Percentiles rank a stretch among this genome's conserved stretches.
Evolutionary conservation across 2,329 filamentous ascomycete species (phyloP).

Genomic region (Apiospora kogelbergensis): DNA sequence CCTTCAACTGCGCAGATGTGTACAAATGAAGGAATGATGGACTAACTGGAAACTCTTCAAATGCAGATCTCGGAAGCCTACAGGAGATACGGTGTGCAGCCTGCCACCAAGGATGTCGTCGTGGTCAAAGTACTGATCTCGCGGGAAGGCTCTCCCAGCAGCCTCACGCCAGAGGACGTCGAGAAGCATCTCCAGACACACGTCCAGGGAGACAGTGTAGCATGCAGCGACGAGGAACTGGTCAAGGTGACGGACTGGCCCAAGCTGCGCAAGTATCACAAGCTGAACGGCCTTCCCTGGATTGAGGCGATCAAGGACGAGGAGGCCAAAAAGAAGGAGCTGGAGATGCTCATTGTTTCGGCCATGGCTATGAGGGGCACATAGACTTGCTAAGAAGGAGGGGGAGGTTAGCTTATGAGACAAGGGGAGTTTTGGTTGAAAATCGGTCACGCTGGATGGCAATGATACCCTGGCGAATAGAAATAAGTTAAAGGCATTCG

Average conservation of each 20-base stretch:
- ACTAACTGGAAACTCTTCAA: not conserved
- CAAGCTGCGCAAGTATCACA: conserved; percentile 83
- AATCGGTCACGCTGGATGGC: not conserved
- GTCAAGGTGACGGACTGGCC: conserved; percentile 59
- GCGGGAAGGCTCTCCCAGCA: conserved; percentile 12
- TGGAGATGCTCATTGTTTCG: conserved; percentile 70
- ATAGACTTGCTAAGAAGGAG: conserved; percentile 24
- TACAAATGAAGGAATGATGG: not conserved
- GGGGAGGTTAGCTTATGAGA: not conserved
- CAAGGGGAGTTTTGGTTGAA: conserved; percentile 3
- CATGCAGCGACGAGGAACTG: conserved; percentile 66
- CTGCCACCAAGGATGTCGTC: conserved; percentile 70
- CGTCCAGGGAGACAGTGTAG: conserved; percentile 60
- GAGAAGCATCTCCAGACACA: conserved; percentile 58
- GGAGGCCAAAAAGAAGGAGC: conserved; percentile 47
- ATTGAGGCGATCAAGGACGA: conserved; percentile 47
- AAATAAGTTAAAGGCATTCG: not conserved
- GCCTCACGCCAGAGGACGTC: conserved; percentile 42
- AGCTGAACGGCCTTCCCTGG: conserved; percentile 64
- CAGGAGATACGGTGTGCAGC: conserved; percentile 78
- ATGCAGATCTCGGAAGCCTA: conserved; percentile 86
- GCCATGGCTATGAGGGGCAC: conserved; percentile 75
- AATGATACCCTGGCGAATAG: not conserved
- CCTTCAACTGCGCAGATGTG: too few species aligned
- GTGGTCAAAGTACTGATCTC: conserved; percentile 74